phyloP scores from a whole-genome alignment of 1,284 basidiomycete genomes.

The Ustilago hordei region DNA sequence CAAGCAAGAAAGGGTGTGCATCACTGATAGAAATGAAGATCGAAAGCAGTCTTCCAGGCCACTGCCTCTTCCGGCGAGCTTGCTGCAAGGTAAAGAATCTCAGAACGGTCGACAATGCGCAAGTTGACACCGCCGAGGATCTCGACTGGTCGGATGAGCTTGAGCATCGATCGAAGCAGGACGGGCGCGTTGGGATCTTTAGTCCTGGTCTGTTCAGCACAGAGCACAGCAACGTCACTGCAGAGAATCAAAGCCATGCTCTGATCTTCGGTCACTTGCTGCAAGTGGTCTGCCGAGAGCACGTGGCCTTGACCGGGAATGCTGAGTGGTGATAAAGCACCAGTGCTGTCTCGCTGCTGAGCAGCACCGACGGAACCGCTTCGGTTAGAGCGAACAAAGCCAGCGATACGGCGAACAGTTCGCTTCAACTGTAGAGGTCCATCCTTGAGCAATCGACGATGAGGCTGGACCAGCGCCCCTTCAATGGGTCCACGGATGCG shows the following conservation, averaged over 20 bases:
- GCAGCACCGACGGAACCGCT: slow-evolving; percentile 23
- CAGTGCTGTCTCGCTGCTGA: slow-evolving; percentile 8
- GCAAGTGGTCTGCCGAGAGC: slow-evolving; percentile 88
- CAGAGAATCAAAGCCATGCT: slow-evolving; percentile 76
- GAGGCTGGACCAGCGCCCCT: slow-evolving; percentile 95
- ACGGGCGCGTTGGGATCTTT: slow-evolving; percentile 29
- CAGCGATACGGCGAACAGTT: slow-evolving; percentile 86
- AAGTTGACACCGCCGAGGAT: slow-evolving; percentile 46
- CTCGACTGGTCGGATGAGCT: slow-evolving; percentile 42
- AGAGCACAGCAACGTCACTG: slow-evolving; percentile 91
- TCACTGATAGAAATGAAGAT: slow-evolving; percentile 50
- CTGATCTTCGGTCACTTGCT: slow-evolving; percentile 70
- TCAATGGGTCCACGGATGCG: slow-evolving; percentile 91
- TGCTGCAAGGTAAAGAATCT: slow-evolving; percentile 57
- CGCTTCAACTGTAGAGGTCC: slow-evolving; percentile 84
- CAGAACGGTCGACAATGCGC: slow-evolving; percentile 53
- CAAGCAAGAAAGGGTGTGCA: background rate
- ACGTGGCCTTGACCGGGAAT: slow-evolving; percentile 66
- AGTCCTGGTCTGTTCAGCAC: slow-evolving; percentile 75
- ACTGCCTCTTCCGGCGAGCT: slow-evolving; percentile 40
- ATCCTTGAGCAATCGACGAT: slow-evolving; percentile 77
- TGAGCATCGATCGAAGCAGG: slow-evolving; percentile 31
- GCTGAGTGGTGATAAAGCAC: slow-evolving; percentile 8
- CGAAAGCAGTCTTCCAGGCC: slow-evolving; percentile 57
- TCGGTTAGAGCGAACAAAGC: slow-evolving; percentile 74